Percentiles rank a stretch among this genome's conserved stretches.
Conservation (phyloP, 1,139 yeast species). For the Yamadazyma oceani region DNA sequence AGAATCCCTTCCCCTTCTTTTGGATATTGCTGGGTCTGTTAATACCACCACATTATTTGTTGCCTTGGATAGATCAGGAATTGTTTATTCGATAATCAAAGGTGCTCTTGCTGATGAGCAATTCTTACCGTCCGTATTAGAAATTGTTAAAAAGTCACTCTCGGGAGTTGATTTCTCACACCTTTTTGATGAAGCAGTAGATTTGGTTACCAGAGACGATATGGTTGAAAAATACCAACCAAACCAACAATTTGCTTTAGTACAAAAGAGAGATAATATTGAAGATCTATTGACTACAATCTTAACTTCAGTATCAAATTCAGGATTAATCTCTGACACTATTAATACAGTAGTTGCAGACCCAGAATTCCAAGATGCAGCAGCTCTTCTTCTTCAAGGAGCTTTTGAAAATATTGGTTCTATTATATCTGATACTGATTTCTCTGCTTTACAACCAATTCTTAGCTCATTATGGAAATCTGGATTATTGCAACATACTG, state of each 20-base stretch:
- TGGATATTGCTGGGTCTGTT: conserved; percentile 19
- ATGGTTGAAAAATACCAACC: conserved; percentile 4
- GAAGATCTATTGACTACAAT: conserved; percentile 36
- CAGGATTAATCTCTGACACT: conserved; percentile 30
- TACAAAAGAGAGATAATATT: conserved; percentile 32
- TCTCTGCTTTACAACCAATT: conserved; percentile 24
- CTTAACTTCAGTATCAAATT: conserved; percentile 28
- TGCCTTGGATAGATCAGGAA: conserved; percentile 35
- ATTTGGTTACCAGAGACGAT: conserved; percentile 12
- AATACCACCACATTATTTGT: conserved; percentile 32
- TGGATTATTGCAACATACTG: conserved; percentile 26
- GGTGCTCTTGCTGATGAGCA: conserved; percentile 26
- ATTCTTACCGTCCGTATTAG: conserved; percentile 28
- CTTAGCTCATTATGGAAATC: conserved; percentile 24
- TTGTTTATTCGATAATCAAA: conserved; percentile 32
- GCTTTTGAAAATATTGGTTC: conserved; percentile 26
- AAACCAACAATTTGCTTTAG: conserved; percentile 11
- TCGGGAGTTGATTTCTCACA: conserved; percentile 20
- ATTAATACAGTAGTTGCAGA: conserved; percentile 27
- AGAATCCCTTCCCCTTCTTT: conserved; percentile 19
- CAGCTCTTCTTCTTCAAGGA: conserved; percentile 27
- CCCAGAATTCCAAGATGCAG: conserved; percentile 28
- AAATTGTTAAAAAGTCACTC: conserved; percentile 24
- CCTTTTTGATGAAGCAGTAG: conserved; percentile 21
- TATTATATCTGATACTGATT: conserved; percentile 15